phyloP scores from a whole-genome alignment of 148 eudicot species.

The Rhododendron williamsianum region DNA sequence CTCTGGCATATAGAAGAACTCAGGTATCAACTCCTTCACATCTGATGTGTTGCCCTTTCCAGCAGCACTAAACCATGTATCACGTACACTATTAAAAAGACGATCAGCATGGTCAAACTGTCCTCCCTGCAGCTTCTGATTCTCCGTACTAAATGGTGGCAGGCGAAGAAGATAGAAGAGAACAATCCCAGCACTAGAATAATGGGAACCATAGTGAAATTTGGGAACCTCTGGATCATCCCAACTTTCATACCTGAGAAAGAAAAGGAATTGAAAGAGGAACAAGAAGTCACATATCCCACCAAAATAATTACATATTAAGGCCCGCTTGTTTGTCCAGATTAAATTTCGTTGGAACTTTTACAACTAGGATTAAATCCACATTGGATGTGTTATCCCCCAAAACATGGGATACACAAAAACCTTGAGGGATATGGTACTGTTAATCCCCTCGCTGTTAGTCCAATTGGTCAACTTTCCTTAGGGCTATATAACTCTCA shows the following conservation, averaged over 20 bases:
- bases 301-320: background rate
- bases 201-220: slow-evolving; percentile 98
- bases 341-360: background rate
- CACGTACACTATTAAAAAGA: slow-evolving; percentile 80
- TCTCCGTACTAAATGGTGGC: slow-evolving; percentile 90
- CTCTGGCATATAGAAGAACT: slow-evolving; percentile 96
- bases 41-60: slow-evolving; percentile 98
- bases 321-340: background rate
- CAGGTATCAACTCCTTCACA: slow-evolving; percentile 98
- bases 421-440: background rate
- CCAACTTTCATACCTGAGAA: slow-evolving; percentile 89
- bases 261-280: slow-evolving; percentile 3
- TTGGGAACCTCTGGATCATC: slow-evolving; percentile 99
- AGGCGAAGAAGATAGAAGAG: slow-evolving; percentile 93
- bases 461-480: background rate
- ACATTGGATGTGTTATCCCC: background rate
- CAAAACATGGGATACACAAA: background rate
- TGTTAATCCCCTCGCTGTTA: background rate
- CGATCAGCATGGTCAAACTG: slow-evolving; percentile 99
- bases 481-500: background rate
- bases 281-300: background rate
- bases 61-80: slow-evolving; percentile 98
- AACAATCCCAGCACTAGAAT: slow-evolving; percentile 98
- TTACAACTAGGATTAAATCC: background rate
- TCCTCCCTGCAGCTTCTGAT: slow-evolving; percentile 97